Base-by-base conservation (phyloP, 1,284 basidiomycete genomes). In the Mycena sp. region DNA sequence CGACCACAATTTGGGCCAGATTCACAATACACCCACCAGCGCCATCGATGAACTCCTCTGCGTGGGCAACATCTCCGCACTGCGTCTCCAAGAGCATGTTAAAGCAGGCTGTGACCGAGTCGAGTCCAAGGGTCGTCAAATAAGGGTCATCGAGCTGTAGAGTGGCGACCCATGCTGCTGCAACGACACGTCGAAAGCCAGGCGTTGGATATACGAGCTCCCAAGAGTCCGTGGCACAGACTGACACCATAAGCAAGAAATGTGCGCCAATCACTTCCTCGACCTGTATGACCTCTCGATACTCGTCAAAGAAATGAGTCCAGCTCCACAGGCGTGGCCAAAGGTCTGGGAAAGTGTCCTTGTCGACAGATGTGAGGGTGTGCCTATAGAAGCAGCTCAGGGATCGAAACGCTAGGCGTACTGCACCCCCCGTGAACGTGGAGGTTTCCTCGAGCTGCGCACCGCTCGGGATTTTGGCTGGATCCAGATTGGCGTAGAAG, bases 21-120 rank as follows among this genome's bases (percentile, higher is more conserved):
- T 22, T n/a, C 6, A 34, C 4, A n/a, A 44, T 20, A 30, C 39
- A 16, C 25, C 54, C n/a, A 41, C 62, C 62, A 10, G 62, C 34
- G 8, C 48, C 62, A 14, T 64, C 37, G n/a, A 64, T 54, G 11
- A 39, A 4, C 14, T 64, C 62, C 3, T 64, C 62, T 14, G 41
- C 41, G 14, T 41, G 41, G 41, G 14, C 41, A 7, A 54, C 11
- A 50, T 64, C 48, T 16, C 16, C 11, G 5, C 37, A 34, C 30
- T 3, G 38, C n/a, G 16, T 41, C n/a, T 22, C 10, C n/a, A 11
- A 38, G 34, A 55, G 6, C 3, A 11, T 10, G 13, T 50, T 39
- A n/a, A 64, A 64, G 13, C 52, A 50, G 4, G 25, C 9, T 9
- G 18, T 9, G n/a, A 54, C 5, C 6, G 4, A 5, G 22, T 38